Conservation (phyloP, 345 rosid species). For the Dovyalis caffra region DNA sequence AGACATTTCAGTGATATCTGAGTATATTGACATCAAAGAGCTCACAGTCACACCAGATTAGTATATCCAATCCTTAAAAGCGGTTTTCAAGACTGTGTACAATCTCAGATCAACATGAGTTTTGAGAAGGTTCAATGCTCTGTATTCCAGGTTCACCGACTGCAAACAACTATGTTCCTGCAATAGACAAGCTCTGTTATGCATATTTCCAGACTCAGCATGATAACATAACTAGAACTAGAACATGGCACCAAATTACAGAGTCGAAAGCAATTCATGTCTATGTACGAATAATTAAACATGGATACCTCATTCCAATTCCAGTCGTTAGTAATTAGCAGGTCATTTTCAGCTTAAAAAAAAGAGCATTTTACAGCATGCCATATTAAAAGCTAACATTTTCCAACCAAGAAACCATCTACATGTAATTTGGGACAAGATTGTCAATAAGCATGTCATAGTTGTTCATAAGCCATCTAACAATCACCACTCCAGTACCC, state of each 20-base stretch:
- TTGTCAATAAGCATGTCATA: too few species aligned
- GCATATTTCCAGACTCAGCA: background rate
- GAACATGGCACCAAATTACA: background rate
- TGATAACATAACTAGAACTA: background rate
- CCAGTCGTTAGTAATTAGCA: background rate
- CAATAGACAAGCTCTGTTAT: background rate
- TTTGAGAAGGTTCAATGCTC: background rate
- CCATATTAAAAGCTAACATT: background rate
- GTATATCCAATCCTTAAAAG: background rate
- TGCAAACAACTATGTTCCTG: background rate
- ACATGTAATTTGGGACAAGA: too few species aligned
- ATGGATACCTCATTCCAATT: background rate
- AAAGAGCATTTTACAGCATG: background rate
- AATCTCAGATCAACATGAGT: background rate
- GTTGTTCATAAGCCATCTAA: too few species aligned
- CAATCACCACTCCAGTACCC: background rate
- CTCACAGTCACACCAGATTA: background rate
- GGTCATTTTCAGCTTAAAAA: background rate
- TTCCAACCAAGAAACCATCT: too few species aligned
- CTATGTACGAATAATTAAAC: background rate
- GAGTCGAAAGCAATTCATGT: background rate
- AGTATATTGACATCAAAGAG: background rate
- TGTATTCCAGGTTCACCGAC: background rate
- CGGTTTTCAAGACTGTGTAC: background rate
- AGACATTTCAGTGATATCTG: background rate